These are phyloP conservation scores for Lodderomyces theae DNA, from an alignment of 1,139 yeast species.

Conservation along the genomic window DNA sequence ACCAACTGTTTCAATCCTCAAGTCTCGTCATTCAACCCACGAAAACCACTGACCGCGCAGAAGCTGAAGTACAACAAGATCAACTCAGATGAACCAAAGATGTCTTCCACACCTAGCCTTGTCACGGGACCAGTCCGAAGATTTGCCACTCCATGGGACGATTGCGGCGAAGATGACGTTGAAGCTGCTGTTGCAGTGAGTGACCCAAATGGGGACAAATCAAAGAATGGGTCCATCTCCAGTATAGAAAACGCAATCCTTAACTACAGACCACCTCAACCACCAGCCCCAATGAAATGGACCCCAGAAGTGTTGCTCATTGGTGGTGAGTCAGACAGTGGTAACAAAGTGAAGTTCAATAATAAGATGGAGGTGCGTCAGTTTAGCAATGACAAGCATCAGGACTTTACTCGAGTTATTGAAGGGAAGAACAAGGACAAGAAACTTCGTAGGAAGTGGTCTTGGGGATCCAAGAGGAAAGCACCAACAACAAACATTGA, in stretches of 20 bases:
- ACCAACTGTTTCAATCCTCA: neutral
- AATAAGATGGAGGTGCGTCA: neutral
- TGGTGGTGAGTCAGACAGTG: neutral
- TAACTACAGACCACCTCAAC: neutral
- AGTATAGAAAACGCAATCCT: neutral
- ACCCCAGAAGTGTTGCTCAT: neutral
- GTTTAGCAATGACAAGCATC: neutral
- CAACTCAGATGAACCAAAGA: neutral
- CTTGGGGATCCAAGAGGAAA: neutral
- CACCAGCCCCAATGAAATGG: neutral
- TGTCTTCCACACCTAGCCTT: neutral
- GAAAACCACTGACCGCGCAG: neutral
- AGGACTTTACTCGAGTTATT: neutral
- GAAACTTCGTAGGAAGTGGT: neutral
- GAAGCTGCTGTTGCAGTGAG: neutral
- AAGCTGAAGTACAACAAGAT: neutral
- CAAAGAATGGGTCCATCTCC: neutral
- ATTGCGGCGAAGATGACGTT: neutral
- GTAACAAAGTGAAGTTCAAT: neutral
- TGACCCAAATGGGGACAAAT: neutral
- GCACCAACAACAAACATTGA: neutral
- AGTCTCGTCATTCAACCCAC: neutral
- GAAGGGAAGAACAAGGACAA: neutral
- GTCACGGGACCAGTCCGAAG: neutral
- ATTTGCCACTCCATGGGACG: slow-evolving; percentile 1